Base-by-base conservation (phyloP, 2,329 filamentous ascomycete species). In the Lecanosticta acicola region DNA sequence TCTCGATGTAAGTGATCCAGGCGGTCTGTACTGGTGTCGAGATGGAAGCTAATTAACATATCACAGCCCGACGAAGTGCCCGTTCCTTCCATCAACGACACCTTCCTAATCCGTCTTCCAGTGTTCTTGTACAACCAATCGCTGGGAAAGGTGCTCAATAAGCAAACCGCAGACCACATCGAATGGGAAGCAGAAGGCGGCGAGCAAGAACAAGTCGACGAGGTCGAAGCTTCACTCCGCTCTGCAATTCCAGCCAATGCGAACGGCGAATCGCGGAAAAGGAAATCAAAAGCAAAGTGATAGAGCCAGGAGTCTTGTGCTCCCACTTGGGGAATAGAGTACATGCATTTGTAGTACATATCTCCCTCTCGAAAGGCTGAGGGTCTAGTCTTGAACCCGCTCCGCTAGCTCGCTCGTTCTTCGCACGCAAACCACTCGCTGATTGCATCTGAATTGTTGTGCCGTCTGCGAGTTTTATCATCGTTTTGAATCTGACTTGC, bases 51-150 rank as follows among this genome's bases (percentile, higher is more conserved):
- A n/a, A n/a, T n/a, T 50, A 42, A 51, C 29, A 19, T 21, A 11
- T 9, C 43, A 44, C 52, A 91, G 86, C 80, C 81, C 61, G 79
- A 89, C 49, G 88, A 96, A 66, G 83, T 98, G 49, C 75, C 78
- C 36, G 73, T 76, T 55, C 93, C 93, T 1, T 85, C 83, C 2
- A 71, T 96, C 66, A 78, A 71, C 53, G 86, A 97, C 63, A 98
- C 93, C 0, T 82, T 89, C 49, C 76, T 97, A 36, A 79, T 85
- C 67, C 84, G 84, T 43, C 71, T 94, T 3, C 93, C 93, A 1
- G 63, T 83, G 44, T 94, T 83, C 79, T 64, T 80, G 46, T 93
- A 84, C 71, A 74, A 68, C 58, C 64, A 68, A 47, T 66, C 69
- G 32, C 54, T 71, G 32, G 72, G 72, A 43, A 69, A 68, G 32